phyloP scores from a whole-genome alignment of 495 filamentous ascomycete species.

The Bryoglossum gracile region DNA sequence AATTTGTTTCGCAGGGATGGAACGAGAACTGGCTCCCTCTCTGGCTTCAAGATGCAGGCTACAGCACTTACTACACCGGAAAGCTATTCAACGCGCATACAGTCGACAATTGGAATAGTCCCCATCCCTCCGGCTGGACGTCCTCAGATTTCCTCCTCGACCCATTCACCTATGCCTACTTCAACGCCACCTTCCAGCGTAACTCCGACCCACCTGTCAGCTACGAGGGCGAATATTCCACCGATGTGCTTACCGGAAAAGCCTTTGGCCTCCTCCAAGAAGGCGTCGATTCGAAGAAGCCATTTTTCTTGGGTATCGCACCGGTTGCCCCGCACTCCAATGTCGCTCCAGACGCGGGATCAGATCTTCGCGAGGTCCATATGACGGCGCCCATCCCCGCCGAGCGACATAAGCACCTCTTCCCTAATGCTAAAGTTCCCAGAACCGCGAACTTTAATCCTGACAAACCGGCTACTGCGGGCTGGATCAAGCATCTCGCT shows the following conservation, averaged over 20 bases:
- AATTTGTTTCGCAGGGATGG: conserved; percentile 54
- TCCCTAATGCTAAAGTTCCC: conserved; percentile 37
- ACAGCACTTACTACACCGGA: conserved; percentile 60
- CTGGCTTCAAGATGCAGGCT: conserved; percentile 58
- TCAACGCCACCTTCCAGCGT: conserved; percentile 55
- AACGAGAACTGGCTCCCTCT: conserved; percentile 58
- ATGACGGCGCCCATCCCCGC: conserved; percentile 44
- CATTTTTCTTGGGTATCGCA: conserved; percentile 56
- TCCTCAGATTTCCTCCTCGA: conserved; percentile 59
- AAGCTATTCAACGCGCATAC: conserved; percentile 60
- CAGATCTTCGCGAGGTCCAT: not conserved
- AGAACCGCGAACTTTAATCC: conserved; percentile 41
- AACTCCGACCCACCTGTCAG: conserved; percentile 48
- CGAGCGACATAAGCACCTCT: conserved; percentile 33
- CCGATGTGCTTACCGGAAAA: conserved; percentile 52
- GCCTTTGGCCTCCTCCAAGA: conserved; percentile 54
- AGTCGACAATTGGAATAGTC: conserved; percentile 46
- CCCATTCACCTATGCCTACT: conserved; percentile 58
- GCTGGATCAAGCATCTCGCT: conserved; percentile 47
- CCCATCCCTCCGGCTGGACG: conserved; percentile 45
- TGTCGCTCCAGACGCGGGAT: conserved; percentile 25
- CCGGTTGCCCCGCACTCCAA: conserved; percentile 57
- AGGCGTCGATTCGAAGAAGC: conserved; percentile 40
- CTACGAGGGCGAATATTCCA: conserved; percentile 49
- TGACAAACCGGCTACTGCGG: conserved; percentile 45